Evolutionary conservation across 2,329 filamentous ascomycete genomes (phyloP), one percentile per base, ranked within the genome.

Genomic region (Acrocalymma vagum): DNA sequence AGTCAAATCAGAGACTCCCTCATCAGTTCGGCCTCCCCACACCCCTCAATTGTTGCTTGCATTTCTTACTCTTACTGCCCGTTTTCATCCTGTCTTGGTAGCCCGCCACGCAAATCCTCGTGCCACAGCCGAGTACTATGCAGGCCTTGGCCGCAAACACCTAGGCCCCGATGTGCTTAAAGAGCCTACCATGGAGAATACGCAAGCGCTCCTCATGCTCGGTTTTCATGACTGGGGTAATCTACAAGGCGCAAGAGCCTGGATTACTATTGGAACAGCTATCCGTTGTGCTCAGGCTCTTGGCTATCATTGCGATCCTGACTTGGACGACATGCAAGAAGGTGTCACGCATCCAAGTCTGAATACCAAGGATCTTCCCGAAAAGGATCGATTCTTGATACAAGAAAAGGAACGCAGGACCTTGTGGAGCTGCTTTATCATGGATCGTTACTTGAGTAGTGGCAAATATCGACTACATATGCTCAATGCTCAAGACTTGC

Each of bases 361-460:
- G n/a, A n/a, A n/a, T n/a, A 6, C 29, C 11, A 26, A 40, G 25
- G 40, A 42, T 7, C 34, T 36, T 7, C 53, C 48, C 2, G 57
- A 62, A 29, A 50, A 65, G 3, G 65, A 78, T 39, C 65, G 72
- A 11, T 78, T 81, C 30, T 79, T 86, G 15, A 72, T 79, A 23
- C 82, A 81, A 42, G 87, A 90, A 63, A 79, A 85, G 9, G 75
- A 78, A 45, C 76, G 87, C 17, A 79, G 87, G 6, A 88, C 86
- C 1, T 87, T 89, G 73, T 90, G 86, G 73, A 88, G 86, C 53
- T 88, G 86, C 57, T 84, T 87, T 43, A 83, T 89, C 35, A 74
- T 90, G 53, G 87, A 90, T 61, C 80, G 85, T 3, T 81, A 88
- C 65, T 71, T 89, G 16, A 81, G 84, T 23, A 84, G 81, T 53